Evolutionary conservation across 2,329 filamentous ascomycete species (phyloP).

Genomic region (Stagonosporopsis rhizophila): DNA sequence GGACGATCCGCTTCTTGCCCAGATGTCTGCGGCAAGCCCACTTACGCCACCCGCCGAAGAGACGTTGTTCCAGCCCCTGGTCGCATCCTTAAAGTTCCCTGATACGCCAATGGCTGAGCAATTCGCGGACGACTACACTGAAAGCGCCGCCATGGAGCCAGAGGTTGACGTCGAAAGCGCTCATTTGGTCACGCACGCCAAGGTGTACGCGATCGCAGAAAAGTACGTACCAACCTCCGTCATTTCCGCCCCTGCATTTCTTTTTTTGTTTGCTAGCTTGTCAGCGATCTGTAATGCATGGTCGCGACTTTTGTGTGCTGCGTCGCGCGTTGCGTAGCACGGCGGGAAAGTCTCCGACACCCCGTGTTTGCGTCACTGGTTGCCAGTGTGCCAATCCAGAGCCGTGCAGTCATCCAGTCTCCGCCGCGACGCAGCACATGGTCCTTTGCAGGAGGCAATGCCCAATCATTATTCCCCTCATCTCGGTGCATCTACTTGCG

Average conservation of each 20-base stretch:
- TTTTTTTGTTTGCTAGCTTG: slow-evolving; percentile 24
- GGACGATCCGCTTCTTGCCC: slow-evolving; percentile 50
- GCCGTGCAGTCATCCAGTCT: slow-evolving; percentile 8
- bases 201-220: slow-evolving; percentile 59
- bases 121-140: slow-evolving; percentile 41
- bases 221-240: slow-evolving; percentile 49
- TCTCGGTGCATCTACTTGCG: slow-evolving; percentile 16
- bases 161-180: slow-evolving; percentile 49
- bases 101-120: slow-evolving; percentile 45
- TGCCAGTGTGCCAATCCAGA: slow-evolving; percentile 28
- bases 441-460: slow-evolving; percentile 1
- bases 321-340: slow-evolving; percentile 28
- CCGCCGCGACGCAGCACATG: slow-evolving; percentile 10
- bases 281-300: slow-evolving; percentile 21
- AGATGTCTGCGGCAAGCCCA: slow-evolving; percentile 33
- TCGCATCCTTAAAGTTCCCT: slow-evolving; percentile 38
- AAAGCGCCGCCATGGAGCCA: slow-evolving; percentile 38
- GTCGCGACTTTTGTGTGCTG: slow-evolving; percentile 13
- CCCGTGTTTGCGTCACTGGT: slow-evolving; percentile 41
- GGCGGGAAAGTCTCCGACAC: slow-evolving; percentile 35
- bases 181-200: slow-evolving; percentile 55
- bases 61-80: slow-evolving; percentile 27
- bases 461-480: slow-evolving; percentile 26
- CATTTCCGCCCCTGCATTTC: slow-evolving; percentile 18
- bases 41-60: slow-evolving; percentile 37